Evolutionary conservation across 306 rosid species (phyloP), one percentile per base, ranked within the genome.

Genomic region (Coriaria nepalensis): DNA sequence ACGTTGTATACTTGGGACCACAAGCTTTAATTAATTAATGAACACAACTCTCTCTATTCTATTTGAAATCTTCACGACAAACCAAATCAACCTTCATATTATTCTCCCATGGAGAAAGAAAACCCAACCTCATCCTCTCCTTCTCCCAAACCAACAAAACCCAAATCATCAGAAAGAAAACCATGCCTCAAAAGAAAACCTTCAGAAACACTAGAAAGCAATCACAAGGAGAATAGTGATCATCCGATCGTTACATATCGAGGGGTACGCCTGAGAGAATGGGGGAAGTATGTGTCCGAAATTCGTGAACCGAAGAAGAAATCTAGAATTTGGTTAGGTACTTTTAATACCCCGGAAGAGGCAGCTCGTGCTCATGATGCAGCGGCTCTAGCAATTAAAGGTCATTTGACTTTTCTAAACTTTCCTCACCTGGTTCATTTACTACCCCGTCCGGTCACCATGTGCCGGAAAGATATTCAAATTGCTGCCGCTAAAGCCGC

Each of bases 321-420:
- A 54, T 78, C 93, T 2, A 62, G 93, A 62, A 85, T 85, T 7
- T 85, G 95, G 95, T 75, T 85, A 0, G 95, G 95, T 6, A 78
- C 84, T 11, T 85, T 75, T 9, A 35, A 83, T 0, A 75, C 76
- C 0, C 64, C 95, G 0, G 93, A 85, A 48, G 81, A 78, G 87
- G 95, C 95, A 2, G 95, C 95, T 33, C 78, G 82, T 14, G 95
- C 95, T 35, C 95, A 85, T 45, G 95, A 85, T 39, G 93, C 64
- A 0, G 95, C 95, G 3, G 80, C 93, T 15, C 62, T 53, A 10
- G 49, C 78, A 0, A 73, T 81, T 57, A 85, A 85, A 63, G 95
- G 95, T 56, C 11, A 42, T 6, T 61, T 80, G 2, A 84, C 95
- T 10, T 49, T 33, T 49, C 87, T 85, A 15, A 85, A 85, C 32